Conservation (phyloP, 164 flowering plant species). For the Euptelea pleiosperma region DNA sequence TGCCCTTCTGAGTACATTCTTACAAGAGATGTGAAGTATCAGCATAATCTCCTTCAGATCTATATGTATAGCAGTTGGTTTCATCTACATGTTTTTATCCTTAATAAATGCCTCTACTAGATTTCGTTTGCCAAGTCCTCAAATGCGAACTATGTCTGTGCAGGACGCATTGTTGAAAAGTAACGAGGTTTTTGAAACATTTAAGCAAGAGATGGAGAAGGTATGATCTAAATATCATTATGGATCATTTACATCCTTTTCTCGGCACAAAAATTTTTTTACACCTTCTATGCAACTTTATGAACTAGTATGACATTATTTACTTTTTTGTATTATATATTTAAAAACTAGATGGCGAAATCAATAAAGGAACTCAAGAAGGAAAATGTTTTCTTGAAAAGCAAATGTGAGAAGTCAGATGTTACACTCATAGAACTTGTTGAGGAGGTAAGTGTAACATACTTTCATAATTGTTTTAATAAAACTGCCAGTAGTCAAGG, state of each 20-base stretch:
- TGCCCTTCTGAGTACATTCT: no score
- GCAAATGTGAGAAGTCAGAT: conserved; percentile 86
- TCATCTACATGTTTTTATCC: neutral
- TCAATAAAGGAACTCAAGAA: conserved; percentile 84
- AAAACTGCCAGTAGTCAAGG: neutral
- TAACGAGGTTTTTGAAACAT: conserved; percentile 91
- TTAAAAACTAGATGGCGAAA: conserved; percentile 62
- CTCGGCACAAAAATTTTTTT: neutral
- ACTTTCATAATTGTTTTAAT: neutral
- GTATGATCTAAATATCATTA: conserved; percentile 30
- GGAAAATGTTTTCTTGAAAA: conserved; percentile 82
- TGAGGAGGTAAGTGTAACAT: conserved; percentile 62
- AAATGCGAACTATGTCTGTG: conserved; percentile 18
- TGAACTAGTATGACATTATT: neutral
- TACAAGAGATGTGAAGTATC: neutral
- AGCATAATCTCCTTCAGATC: neutral
- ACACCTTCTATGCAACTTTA: neutral
- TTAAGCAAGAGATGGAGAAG: conserved; percentile 95
- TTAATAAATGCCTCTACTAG: no score
- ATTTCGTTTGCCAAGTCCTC: no score
- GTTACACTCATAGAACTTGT: conserved; percentile 76
- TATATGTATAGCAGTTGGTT: neutral
- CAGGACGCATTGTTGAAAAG: conserved; percentile 93
- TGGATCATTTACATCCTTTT: neutral
- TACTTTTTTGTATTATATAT: neutral